A percentile compares a stretch with the other conserved stretches of the same genome.
These are phyloP conservation scores for Dactylellina leptospora DNA, from an alignment of 2,329 filamentous ascomycete genomes.

Conservation along the genomic window DNA sequence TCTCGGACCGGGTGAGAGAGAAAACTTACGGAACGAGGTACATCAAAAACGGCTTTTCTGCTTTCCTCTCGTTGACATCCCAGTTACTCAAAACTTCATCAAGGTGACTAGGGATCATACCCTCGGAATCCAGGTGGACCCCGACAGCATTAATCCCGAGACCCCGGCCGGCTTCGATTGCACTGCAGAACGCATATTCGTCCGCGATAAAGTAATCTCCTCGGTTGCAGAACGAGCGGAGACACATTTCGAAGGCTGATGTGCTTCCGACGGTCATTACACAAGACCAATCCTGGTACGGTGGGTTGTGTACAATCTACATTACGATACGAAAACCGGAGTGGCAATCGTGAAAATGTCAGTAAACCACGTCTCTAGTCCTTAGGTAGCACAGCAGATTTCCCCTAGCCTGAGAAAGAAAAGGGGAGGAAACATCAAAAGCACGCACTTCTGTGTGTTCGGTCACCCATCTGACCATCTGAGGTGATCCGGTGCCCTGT, in stretches of 20 bases:
- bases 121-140: slow-evolving; percentile 73
- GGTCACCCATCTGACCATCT: slow-evolving; percentile 87
- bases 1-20: slow-evolving; percentile 51
- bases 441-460: slow-evolving; percentile 81
- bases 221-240: slow-evolving; percentile 81
- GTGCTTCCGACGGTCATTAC: slow-evolving; percentile 87
- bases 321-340: neutral
- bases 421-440: no score
- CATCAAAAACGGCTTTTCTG: slow-evolving; percentile 72
- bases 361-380: slow-evolving; percentile 18
- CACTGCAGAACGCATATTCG: slow-evolving; percentile 87
- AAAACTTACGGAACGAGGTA: slow-evolving; percentile 70
- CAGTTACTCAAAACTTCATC: slow-evolving; percentile 72
- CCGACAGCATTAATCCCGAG: slow-evolving; percentile 70
- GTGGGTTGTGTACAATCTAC: slow-evolving; percentile 79
- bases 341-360: slow-evolving; percentile 22
- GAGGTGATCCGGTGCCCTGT: slow-evolving; percentile 83
- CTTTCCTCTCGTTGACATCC: slow-evolving; percentile 68
- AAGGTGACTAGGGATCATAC: slow-evolving; percentile 70
- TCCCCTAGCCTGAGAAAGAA: no score
- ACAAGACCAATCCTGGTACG: slow-evolving; percentile 89
- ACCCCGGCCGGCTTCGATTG: slow-evolving; percentile 72
- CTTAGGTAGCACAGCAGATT: no score
- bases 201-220: slow-evolving; percentile 84
- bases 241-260: slow-evolving; percentile 80